Conservation (phyloP, 75 land plant genomes). For the Pinus tabuliformis region DNA sequence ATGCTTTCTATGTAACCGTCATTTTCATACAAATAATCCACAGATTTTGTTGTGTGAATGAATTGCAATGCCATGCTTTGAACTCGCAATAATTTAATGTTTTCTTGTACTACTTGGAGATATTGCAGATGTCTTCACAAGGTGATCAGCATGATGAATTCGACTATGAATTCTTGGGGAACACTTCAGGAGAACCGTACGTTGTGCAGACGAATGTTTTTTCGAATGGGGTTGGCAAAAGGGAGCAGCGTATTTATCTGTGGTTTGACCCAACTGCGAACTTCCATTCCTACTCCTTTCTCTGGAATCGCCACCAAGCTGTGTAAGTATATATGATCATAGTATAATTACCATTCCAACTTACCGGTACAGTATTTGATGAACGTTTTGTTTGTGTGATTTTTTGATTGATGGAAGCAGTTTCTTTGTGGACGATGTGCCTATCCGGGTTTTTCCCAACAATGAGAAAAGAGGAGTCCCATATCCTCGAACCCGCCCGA, state of each 20-base stretch:
- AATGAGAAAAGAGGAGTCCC: slow-evolving; percentile 16
- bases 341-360: too few species aligned
- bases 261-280: slow-evolving; percentile 43
- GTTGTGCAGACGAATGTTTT: slow-evolving; percentile 40
- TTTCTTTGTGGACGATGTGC: slow-evolving; percentile 48
- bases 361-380: neutral
- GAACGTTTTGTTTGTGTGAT: neutral
- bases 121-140: slow-evolving; percentile 39
- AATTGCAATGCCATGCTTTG: too few species aligned
- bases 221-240: slow-evolving; percentile 30
- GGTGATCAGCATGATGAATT: slow-evolving; percentile 33
- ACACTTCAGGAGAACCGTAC: slow-evolving; percentile 45
- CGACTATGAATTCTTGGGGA: slow-evolving; percentile 50
- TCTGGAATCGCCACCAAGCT: slow-evolving; percentile 31
- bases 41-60: neutral
- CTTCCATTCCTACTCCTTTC: slow-evolving; percentile 37
- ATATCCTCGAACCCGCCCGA: slow-evolving; percentile 38
- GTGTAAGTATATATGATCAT: slow-evolving; percentile 11
- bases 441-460: slow-evolving; percentile 38
- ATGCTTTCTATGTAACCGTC: slow-evolving; percentile 39
- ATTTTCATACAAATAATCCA: neutral
- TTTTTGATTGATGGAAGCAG: slow-evolving; percentile 11
- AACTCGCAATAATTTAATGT: neutral
- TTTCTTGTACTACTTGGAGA: too few species aligned
- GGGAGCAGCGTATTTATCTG: slow-evolving; percentile 37